Base-by-base conservation (phyloP, 805 yeast species). In the Priceomyces medius region DNA sequence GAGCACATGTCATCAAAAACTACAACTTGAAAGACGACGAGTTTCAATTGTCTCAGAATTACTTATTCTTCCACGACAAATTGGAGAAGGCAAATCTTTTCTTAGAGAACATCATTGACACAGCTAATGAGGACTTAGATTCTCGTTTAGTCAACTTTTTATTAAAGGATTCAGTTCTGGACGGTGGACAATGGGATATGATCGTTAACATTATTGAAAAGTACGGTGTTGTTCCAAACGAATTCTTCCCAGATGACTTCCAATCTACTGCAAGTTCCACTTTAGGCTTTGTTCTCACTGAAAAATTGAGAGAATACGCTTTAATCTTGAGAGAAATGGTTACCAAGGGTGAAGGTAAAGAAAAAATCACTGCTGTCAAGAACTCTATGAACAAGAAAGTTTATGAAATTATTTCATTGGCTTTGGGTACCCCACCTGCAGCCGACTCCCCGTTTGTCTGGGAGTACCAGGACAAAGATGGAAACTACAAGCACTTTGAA, bases 171-270 rank as follows among this genome's bases (percentile, higher is more conserved):
- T 95, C 96, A 18, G 79, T 81, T 34, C 60, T 75, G 44, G 96
- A 88, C 56, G 96, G 96, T 51, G 96, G 96, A 40, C 96, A 88
- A 63, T 87, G 85, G 74, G 82, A 85, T 49, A 84, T 88, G 93
- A 78, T 86, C 58, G 71, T 82, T 37, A 85, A 87, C 62, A 59
- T 88, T 43, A 76, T 87, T 38, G 79, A 80, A 47, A 88, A 88
- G 63, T 88, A 88, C 53, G 96, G 96, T 20, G 57, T 85, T 40
- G 85, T 88, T 40, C 96, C 96, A 28, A 72, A 82, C 55, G 78
- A 76, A 48, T 60, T 79, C 13, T 88, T 76, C 64, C 90, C 91
- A 8, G 96, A 88, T 59, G 71, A 79, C 41, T 73, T 73, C 12
- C 77, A 77, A 39, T 70, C 79, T 20, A 77, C 79, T 31, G 68